Conservation (phyloP, 768 basidiomycete species). For the Phylloporus sp. region DNA sequence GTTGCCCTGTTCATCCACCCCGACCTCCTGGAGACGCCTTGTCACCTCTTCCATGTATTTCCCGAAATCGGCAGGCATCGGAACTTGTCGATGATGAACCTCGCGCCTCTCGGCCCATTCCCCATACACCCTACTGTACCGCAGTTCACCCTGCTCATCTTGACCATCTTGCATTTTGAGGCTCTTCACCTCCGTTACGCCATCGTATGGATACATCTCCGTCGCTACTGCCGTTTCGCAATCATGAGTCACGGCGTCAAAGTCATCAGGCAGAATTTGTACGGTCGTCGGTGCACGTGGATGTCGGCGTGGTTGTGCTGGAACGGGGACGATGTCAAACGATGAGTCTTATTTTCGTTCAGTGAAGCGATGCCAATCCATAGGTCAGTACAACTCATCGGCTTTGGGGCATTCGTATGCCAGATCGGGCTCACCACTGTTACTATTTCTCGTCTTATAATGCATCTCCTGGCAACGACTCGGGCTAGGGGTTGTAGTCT, state of each 20-base stretch:
- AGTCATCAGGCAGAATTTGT: constrained; percentile 29
- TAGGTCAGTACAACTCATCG: constrained; percentile 11
- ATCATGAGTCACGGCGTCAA: constrained; percentile 28
- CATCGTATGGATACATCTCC: constrained; percentile 21
- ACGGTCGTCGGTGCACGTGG: constrained; percentile 31
- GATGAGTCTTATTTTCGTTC: constrained; percentile 25
- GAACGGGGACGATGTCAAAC: constrained; percentile 27
- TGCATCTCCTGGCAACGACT: constrained; percentile 12
- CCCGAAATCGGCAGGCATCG: constrained; percentile 24
- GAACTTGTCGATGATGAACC: constrained; percentile 22
- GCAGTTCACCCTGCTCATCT: constrained; percentile 3
- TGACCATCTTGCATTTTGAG: constrained; percentile 6
- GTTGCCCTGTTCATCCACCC: constrained; percentile 27
- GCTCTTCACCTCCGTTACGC: constrained; percentile 21
- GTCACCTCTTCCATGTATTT: constrained; percentile 30
- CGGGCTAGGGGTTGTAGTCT: neutral
- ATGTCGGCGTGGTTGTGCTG: constrained; percentile 15
- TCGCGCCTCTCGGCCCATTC: constrained; percentile 30
- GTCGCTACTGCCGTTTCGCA: constrained; percentile 25
- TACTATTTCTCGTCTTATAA: constrained; percentile 23
- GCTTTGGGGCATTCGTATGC: neutral
- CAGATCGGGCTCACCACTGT: constrained; percentile 24
- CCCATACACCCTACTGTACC: constrained; percentile 29
- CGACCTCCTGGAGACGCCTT: constrained; percentile 34
- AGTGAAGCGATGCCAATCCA: neutral